Evolutionary conservation across 2,329 filamentous ascomycete genomes (phyloP), one percentile per base, ranked within the genome.

Genomic region (Neoscytalidium dimidiatum): DNA sequence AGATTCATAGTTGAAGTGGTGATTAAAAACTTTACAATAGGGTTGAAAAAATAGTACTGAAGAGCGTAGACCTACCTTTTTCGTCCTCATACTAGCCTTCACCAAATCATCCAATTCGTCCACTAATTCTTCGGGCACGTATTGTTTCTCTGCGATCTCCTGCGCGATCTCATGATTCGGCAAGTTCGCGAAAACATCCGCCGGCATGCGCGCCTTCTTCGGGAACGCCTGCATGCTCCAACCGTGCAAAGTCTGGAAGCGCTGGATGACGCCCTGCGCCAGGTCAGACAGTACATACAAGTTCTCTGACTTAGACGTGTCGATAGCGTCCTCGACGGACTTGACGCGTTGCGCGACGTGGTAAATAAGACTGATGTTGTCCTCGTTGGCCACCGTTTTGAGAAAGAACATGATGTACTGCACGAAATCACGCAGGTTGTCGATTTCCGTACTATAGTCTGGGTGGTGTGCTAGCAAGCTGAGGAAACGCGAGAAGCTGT

Each of bases 341-440:
- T 99, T 99, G 63, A 97, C 90, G 9, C 93, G 88, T 78, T 98
- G 94, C 13, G 93, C 93, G 67, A 97, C 91, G 76, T 95, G 92
- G 81, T 91, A 95, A 44, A 99, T 93, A 67, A 97, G 82, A 0
- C 91, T 90, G 17, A 98, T 83, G 71, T 97, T 99, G 49, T 92
- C 87, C 75, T 96, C 91, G 0, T 89, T 94, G 9, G 92, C 92
- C 19, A 97, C 88, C 41, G 89, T 88, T 67, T 85, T 88, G 52
- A 98, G 83, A 74, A 96, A 99, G 79, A 94, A 97, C 46, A 97
- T 77, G 65, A 99, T 88, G 76, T 98, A 99, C 70, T 89, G 88
- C 5, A 92, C 89, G 75, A 96, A 94, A 73, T 97, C 92, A 49
- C 88, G 83, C 56, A 97, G 80, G 53, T 93, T 90, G 14, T 87